Evolutionary conservation across 2,329 filamentous ascomycete genomes (phyloP).

Genomic region (Phoma herbarum): DNA sequence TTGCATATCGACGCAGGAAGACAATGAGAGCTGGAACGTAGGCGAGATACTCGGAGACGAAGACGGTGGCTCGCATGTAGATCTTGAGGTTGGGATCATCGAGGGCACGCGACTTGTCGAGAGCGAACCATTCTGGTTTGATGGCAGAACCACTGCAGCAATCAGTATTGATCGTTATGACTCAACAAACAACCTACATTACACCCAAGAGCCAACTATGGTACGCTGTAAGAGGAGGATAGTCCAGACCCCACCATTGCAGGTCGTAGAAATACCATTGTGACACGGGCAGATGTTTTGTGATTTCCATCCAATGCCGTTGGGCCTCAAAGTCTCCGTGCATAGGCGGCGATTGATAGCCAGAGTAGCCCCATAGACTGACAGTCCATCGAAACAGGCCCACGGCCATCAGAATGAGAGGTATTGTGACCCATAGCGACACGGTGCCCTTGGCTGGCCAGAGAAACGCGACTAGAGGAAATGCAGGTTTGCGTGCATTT

Average conservation of each 20-base stretch:
- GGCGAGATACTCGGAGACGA: constrained; percentile 88
- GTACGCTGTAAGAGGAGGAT: constrained; percentile 96
- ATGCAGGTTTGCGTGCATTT: constrained; percentile 69
- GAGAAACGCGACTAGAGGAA: constrained; percentile 91
- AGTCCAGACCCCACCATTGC: constrained; percentile 97
- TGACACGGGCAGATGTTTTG: constrained; percentile 84
- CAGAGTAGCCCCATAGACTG: constrained; percentile 94
- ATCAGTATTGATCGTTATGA: constrained; percentile 20
- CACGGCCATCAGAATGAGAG: constrained; percentile 86
- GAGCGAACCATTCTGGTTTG: constrained; percentile 85
- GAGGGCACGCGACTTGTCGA: constrained; percentile 81
- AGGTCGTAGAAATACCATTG: constrained; percentile 99
- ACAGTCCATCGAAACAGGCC: constrained; percentile 94
- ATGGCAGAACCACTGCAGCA: constrained; percentile 71
- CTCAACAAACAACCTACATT: constrained; percentile 61
- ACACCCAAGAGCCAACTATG: constrained; percentile 96
- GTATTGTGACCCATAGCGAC: constrained; percentile 92
- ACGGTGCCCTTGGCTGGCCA: constrained; percentile 86
- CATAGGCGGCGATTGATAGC: constrained; percentile 84
- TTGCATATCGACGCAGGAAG: constrained; percentile 83
- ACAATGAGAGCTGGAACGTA: constrained; percentile 87
- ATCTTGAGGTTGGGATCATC: constrained; percentile 85
- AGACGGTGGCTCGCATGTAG: constrained; percentile 93
- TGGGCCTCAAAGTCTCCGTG: constrained; percentile 98
- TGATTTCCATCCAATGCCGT: constrained; percentile 98